Evolutionary conservation across 345 rosid genomes (phyloP).

Genomic region (Hibiscus trionum): DNA sequence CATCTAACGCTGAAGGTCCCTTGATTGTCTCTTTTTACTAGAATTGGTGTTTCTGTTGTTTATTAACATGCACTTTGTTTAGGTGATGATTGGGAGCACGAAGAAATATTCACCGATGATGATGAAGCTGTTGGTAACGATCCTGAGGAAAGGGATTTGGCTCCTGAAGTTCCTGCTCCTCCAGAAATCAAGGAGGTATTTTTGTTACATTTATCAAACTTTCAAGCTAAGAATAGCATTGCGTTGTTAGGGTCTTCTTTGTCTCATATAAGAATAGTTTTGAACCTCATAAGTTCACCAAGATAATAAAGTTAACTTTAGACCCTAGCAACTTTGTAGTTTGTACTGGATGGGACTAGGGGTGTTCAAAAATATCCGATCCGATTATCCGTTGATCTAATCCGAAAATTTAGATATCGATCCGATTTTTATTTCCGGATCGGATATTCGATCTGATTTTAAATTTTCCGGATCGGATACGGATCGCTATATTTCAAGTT

Average conservation of each 20-base stretch:
- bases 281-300: background rate
- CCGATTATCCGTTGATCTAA: too few relatives aligned
- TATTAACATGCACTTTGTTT: background rate
- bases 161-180: conserved; percentile 91
- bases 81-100: conserved; percentile 99
- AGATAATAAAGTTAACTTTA: background rate
- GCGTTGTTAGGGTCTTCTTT: background rate
- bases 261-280: background rate
- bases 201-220: background rate
- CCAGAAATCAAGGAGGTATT: conserved; percentile 91
- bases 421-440: too few relatives aligned
- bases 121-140: conserved; percentile 94
- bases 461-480: too few relatives aligned
- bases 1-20: background rate
- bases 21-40: background rate
- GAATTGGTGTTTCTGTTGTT: background rate
- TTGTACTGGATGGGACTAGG: background rate
- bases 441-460: too few relatives aligned
- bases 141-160: conserved; percentile 89
- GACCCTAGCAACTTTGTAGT: background rate
- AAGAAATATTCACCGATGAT: conserved; percentile 96
- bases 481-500: too few relatives aligned
- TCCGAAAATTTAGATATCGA: too few relatives aligned
- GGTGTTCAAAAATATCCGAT: too few relatives aligned
- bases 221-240: conserved; percentile 1